Evolutionary conservation across 2,329 filamentous ascomycete genomes (phyloP), one percentile per base, ranked within the genome.

Genomic region (Rhexocercosporidium sp.): DNA sequence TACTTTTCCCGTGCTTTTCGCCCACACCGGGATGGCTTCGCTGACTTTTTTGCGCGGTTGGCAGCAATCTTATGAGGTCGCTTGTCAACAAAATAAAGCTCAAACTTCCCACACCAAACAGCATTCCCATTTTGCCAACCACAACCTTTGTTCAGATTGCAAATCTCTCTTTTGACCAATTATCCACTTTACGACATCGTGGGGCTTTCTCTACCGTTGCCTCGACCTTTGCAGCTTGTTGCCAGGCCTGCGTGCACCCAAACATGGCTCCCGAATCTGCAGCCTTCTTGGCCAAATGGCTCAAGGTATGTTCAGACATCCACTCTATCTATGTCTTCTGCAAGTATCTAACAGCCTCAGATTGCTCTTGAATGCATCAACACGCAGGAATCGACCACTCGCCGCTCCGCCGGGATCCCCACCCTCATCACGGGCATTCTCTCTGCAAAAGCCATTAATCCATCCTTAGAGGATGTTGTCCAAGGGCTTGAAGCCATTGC

Each of bases 181-280:
- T 99, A 9, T 88, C 93, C 0, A 92, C 88, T 62, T 83, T 99
- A 34, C 88, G 96, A 47, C 96, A 99, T 78, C 87, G 96, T 66
- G 96, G 96, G 65, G 96, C 96, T 7, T 97, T 98, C 75, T 96
- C 93, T 0, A 95, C 95, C 0, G 96, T 98, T 1, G 92, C 95
- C 0, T 89, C 93, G 62, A 97, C 94, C 0, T 98, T 97, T 78
- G 86, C 88, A 1, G 85, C 87, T 29, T 96, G 94, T 74, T 98
- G 95, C 70, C 84, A 51, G 12, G 20, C 66, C 1, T 51, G 47
- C n/a, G 37, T 63, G 8, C 34, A 63, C 22, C 37, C 61, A 39
- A 63, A 27, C 18, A 31, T 56, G 22, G 31, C 25, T 16, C 14
- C 34, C 9, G 20, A 41, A 39, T 47, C 62, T 39, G 7, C 1